Evolutionary conservation across 306 rosid genomes (phyloP).

Genomic region (Cucumis melo): DNA sequence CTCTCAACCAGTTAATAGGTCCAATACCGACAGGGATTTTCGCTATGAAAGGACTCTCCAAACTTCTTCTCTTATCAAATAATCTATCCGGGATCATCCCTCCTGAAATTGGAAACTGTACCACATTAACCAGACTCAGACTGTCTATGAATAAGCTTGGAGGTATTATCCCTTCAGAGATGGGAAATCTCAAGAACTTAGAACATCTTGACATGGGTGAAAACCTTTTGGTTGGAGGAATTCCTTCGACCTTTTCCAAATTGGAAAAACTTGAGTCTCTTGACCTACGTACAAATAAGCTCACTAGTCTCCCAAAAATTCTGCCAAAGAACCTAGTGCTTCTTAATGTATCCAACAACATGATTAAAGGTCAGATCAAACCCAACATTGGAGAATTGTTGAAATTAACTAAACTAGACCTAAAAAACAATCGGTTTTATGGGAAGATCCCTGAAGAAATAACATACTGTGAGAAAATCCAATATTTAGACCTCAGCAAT

Average conservation of each 20-base stretch:
- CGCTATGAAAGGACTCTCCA: constrained; percentile 43
- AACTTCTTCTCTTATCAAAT: constrained; percentile 60
- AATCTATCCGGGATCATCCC: constrained; percentile 66
- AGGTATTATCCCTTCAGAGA: constrained; percentile 68
- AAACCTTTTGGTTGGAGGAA: constrained; percentile 53
- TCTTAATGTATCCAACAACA: constrained; percentile 60
- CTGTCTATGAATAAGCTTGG: constrained; percentile 40
- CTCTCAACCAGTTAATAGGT: constrained; percentile 52
- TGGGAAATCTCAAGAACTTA: constrained; percentile 43
- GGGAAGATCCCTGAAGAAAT: constrained; percentile 72
- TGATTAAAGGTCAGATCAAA: constrained; percentile 45
- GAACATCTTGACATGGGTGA: constrained; percentile 48
- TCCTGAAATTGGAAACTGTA: constrained; percentile 64
- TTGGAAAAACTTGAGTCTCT: constrained; percentile 62
- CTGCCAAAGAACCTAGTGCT: constrained; percentile 60
- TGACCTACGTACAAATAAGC: constrained; percentile 71
- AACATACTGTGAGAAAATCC: constrained; percentile 58
- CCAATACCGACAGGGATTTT: constrained; percentile 49
- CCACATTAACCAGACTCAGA: constrained; percentile 56
- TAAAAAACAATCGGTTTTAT: constrained; percentile 48
- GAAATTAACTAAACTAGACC: constrained; percentile 63
- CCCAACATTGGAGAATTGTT: constrained; percentile 39
- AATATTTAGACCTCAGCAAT: constrained; percentile 60
- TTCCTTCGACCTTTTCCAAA: constrained; percentile 53
- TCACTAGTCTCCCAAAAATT: constrained; percentile 56